Conservation (phyloP, 805 yeast genomes). For the Kluyveromyces starmeri region DNA sequence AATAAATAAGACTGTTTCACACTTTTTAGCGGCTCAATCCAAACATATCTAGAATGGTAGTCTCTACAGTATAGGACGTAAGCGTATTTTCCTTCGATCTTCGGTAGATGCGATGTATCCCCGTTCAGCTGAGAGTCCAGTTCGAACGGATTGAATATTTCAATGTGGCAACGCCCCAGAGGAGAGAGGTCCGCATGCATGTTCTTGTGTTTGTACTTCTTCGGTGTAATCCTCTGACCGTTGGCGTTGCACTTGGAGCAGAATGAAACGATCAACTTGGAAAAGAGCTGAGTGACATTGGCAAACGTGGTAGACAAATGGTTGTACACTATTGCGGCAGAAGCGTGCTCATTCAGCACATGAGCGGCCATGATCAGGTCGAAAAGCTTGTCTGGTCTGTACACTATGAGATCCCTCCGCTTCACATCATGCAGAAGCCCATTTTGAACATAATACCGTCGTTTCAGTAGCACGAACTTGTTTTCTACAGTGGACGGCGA, state of each 20-base stretch:
- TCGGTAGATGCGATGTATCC: conserved; percentile 5
- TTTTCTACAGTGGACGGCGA: conserved; percentile 14
- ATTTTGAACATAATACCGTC: conserved; percentile 18
- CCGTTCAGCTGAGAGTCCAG: neutral
- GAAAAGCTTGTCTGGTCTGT: conserved; percentile 23
- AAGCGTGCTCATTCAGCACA: conserved; percentile 24
- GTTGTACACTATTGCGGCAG: conserved; percentile 11
- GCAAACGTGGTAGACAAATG: conserved; percentile 16
- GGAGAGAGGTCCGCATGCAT: conserved; percentile 17
- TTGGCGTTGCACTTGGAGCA: conserved; percentile 26
- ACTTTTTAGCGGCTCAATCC: conserved; percentile 25
- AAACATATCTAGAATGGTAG: conserved; percentile 22
- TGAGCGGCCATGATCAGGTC: conserved; percentile 26
- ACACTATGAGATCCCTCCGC: conserved; percentile 17
- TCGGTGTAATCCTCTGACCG: conserved; percentile 8
- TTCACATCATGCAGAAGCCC: conserved; percentile 19
- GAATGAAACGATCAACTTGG: conserved; percentile 14
- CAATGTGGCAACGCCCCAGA: conserved; percentile 24
- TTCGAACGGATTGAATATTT: conserved; percentile 21
- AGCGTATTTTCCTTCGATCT: conserved; percentile 22
- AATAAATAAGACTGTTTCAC: conserved; percentile 17
- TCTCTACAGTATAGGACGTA: conserved; percentile 24
- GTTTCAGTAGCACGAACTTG: conserved; percentile 14
- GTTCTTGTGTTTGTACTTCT: conserved; percentile 13
- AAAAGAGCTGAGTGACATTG: conserved; percentile 20